Conservation (phyloP, 106 monocot species). For the Dendrobium officinale region DNA sequence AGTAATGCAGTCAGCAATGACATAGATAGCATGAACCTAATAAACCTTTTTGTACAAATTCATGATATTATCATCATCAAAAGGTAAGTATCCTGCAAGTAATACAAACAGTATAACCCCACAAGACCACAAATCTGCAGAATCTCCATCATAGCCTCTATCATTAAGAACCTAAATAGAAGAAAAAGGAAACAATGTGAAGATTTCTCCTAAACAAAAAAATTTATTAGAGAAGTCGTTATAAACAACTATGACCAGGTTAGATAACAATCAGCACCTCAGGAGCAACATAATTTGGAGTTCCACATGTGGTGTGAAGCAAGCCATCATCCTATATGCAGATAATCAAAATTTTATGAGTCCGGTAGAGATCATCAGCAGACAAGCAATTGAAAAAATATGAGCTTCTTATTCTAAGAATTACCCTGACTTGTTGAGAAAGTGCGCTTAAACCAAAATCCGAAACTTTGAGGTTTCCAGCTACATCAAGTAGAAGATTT, state of each 20-base stretch:
- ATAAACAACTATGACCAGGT: background rate
- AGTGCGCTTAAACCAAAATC: slow-evolving; percentile 92
- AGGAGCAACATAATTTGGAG: slow-evolving; percentile 93
- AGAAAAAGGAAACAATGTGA: background rate
- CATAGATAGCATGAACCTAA: background rate
- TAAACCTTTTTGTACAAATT: slow-evolving; percentile 75
- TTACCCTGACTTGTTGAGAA: slow-evolving; percentile 87
- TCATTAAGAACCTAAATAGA: slow-evolving; percentile 52
- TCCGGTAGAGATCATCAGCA: background rate
- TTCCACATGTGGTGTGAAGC: slow-evolving; percentile 81
- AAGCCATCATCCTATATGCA: slow-evolving; percentile 75
- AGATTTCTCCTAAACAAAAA: background rate
- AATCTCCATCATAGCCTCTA: slow-evolving; percentile 80
- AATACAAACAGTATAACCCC: slow-evolving; percentile 88
- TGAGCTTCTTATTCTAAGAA: background rate
- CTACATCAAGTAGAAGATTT: slow-evolving; percentile 72
- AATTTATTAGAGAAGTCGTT: background rate
- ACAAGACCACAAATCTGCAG: slow-evolving; percentile 90
- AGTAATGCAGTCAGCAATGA: background rate
- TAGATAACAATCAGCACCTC: slow-evolving; percentile 36
- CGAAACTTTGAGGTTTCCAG: slow-evolving; percentile 82
- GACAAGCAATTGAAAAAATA: background rate
- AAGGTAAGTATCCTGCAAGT: slow-evolving; percentile 94
- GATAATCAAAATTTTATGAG: background rate
- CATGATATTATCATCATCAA: slow-evolving; percentile 82